Evolutionary conservation across 768 basidiomycete species (phyloP).

Genomic region (Boletus patriciae): DNA sequence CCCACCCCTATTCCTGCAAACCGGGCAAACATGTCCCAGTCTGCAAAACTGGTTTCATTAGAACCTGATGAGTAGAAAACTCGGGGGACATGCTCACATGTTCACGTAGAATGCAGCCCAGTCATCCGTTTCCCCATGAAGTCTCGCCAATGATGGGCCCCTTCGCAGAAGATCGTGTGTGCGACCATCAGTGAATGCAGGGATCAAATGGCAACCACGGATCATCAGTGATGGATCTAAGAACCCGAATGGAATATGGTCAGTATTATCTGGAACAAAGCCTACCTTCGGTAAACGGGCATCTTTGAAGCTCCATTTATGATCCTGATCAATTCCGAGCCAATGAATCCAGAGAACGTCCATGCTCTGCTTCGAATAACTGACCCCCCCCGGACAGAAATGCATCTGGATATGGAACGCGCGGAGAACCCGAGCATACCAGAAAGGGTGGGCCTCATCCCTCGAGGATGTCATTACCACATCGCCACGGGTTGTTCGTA

Average conservation of each 20-base stretch:
- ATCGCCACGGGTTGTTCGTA: background rate
- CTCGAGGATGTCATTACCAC: conserved; percentile 9
- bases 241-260: background rate
- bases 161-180: background rate
- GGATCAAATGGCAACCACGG: background rate
- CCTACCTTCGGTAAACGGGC: conserved; percentile 19
- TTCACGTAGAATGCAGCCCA: background rate
- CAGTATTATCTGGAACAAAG: background rate
- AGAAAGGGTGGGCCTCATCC: conserved; percentile 18
- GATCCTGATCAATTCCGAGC: conserved; percentile 13
- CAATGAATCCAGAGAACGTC: conserved; percentile 28
- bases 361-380: background rate
- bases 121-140: background rate
- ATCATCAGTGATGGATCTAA: conserved; percentile 1
- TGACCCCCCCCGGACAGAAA: background rate
- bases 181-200: background rate
- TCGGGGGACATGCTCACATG: no score
- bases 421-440: conserved; percentile 22
- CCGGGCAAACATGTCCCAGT: no score
- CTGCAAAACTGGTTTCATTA: no score
- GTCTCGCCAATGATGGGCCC: no score
- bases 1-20: no score
- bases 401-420: conserved; percentile 13
- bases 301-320: conserved; percentile 12
- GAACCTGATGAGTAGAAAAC: no score